Evolutionary conservation across 2,329 filamentous ascomycete species (phyloP), one percentile per base, ranked within the genome.

Genomic region (Colletotrichum sp.): DNA sequence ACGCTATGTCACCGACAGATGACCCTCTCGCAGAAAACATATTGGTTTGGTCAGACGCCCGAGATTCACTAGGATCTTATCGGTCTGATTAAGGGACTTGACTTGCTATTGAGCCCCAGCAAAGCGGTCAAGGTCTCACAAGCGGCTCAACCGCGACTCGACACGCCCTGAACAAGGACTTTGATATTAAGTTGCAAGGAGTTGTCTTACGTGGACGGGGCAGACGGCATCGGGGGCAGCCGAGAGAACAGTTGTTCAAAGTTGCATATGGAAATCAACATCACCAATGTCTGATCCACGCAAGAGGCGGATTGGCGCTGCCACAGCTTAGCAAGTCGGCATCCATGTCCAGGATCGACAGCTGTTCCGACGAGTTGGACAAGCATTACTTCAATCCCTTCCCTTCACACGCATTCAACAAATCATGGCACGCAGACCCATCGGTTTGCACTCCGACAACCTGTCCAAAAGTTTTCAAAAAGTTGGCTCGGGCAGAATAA

Each of bases 271-370:
- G 22, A 32, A 30, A 29, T 22, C 30, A 19, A 63, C 55, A 29
- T 68, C 69, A 62, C 27, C 62, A 27, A 55, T 16, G 68, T 77
- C 75, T 69, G 75, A 77, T 77, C 59, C 49, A 63, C 63, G 68
- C 68, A 64, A 75, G 75, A 77, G 16, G 30, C 32, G 55, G 15
- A 57, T 63, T 32, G 22, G 22, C 72, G 22, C 52, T 69, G 66
- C 49, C 66, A 32, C 30, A 75, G 39, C 36, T 34, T 44, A 49
- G 13, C 32, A 34, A 29, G 19, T 49, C 55, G 34, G 25, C 39
- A 63, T 72, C 63, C 70, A 63, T 73, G n/a, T n/a, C 15, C 55
- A 22, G 25, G 57, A 64, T 69, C 70, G 70, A 76, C 72, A 72
- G n/a, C 25, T 39, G 59, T 52, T 39, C 19, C 34, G 22, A 64